Evolutionary conservation across 768 basidiomycete species (phyloP), one percentile per base, ranked within the genome.

Genomic region (Psilocybe subaeruginosa): DNA sequence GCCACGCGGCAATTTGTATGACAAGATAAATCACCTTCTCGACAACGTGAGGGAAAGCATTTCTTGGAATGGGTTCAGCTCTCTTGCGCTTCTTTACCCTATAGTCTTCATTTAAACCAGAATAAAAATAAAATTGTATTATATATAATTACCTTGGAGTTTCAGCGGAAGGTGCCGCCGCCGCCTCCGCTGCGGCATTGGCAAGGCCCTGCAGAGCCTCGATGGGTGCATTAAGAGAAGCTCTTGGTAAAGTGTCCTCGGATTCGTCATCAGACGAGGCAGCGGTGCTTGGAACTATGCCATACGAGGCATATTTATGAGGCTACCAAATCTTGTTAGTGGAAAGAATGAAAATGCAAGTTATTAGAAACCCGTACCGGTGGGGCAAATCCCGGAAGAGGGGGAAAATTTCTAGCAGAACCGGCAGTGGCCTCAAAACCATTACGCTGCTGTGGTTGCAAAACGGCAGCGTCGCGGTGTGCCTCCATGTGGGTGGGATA

Each of bases 171-270:
- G 92, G 86, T 3, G 84, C 91, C 9, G 92, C 90, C 0, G 93
- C 92, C 6, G 95, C 93, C 74, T 97, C 95, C 29, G 93, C 95
- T 5, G 96, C 96, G 1, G 95, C 96, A 71, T 97, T 95, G 30
- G 96, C 96, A 54, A 97, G 80, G 2, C 94, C 93, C 72, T 97
- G 94, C 37, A 98, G 79, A 11, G 96, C 96, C 70, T 97, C 94
- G 58, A 97, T 96, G 1, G 96, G 96, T 0, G 95, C 94, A 63
- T 92, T 94, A 63, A 97, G 78, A 33, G 91, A 86, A 41, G 90
- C 84, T 35, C 93, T 84, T 14, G 94, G 92, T 11, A 96, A 78
- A 0, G 93, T 90, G 54, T 95, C 93, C 69, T 96, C 93, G 0
- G 92, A 93, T 74, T 95, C 94, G 70, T 95, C 95, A 62, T 95